Evolutionary conservation across 441 rosid species (phyloP), one percentile per base, ranked within the genome.

Genomic region (Adansonia rubrostipa): DNA sequence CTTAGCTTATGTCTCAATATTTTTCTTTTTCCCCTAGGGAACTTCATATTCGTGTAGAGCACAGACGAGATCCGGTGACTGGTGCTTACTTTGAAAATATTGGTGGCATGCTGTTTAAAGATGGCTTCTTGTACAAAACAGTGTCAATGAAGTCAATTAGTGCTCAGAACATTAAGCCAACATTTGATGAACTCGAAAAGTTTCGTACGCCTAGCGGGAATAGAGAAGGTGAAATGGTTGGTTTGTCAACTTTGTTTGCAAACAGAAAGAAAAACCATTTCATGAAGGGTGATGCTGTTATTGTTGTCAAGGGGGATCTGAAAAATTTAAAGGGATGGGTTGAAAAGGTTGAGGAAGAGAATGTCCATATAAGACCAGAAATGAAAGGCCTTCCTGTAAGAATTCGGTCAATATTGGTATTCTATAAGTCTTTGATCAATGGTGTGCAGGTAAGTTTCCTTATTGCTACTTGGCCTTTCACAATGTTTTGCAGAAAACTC

Each of bases 181-280:
- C 93, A 33, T 93, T 97, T 89, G 99, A 97, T 86, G 99, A 97
- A 82, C 97, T 93, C 64, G 99, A 97, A 79, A 97, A 95, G 83
- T 97, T 97, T 57, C 88, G 86, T 75, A 77, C 88, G 54, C 98
- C 98, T 77, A 87, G 91, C 64, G 93, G 89, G 88, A 86, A 87
- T 83, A 97, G 94, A 78, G 98, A 94, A 11, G 79, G 88, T 72
- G 97, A 93, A 80, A 78, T 90, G 48, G 95, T 83, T 68, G 85
- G 94, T 85, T 85, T 97, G 79, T 91, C 99, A 81, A 90, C 97
- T 76, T 85, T 97, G 79, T 97, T 95, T 84, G 90, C 95, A 6
- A 97, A 93, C 78, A 89, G 99, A 85, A 92, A 97, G 90, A 97
- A 92, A 85, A 96, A 98, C 54, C 99, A 95, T 83, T 97, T 97